Base-by-base conservation (phyloP, 352 stramenopile genomes). In the Globisporangium middletonii region DNA sequence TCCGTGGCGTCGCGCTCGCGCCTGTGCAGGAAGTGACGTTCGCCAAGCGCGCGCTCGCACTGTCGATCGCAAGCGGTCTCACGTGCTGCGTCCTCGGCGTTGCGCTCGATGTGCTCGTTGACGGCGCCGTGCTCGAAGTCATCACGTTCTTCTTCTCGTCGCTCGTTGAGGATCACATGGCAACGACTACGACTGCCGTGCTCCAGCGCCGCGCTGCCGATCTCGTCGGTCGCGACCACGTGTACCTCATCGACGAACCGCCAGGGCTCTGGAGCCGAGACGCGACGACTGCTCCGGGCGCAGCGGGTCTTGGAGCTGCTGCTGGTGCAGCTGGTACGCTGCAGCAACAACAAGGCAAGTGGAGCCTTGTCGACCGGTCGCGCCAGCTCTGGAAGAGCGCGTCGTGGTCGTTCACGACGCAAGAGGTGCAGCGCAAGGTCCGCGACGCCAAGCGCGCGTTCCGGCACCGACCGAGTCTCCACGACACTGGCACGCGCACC, bases 51-150 rank as follows among this genome's bases (percentile, higher is more conserved):
- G 66, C 66, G 28, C 58, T 57, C 30, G 54, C 48, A 13, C 57
- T 73, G 15, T 63, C 66, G 23, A 30, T 65, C 19, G 66, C 41
- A 13, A 65, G 62, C 35, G 66, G 66, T 1, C 53, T 69, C 27
- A 59, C 56, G 55, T 67, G 57, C 62, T 73, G 66, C 28, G 50
- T 70, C 13, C 30, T 73, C 13, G 55, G 62, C 48, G 56, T 70
- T 19, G 57, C 66, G 26, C 54, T 64, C 51, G 66, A 73, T 42
- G 16, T 73, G 23, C 33, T 69, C 12, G 61, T 73, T 28, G 58
- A 73, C 19, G 41, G 41, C 2, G 63, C 62, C 18, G 66, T 73
- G 28, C 51, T 73, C 3, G 44, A 70, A 37, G 66, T 73, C 37
- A 18, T 73, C 44, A 48, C 50, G 23, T 66, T 63, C n/a, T 59